A percentile compares a stretch with the other conserved stretches of the same genome.
phyloP scores from a whole-genome alignment of 441 rosid species.

The Euphorbia celastroides region DNA sequence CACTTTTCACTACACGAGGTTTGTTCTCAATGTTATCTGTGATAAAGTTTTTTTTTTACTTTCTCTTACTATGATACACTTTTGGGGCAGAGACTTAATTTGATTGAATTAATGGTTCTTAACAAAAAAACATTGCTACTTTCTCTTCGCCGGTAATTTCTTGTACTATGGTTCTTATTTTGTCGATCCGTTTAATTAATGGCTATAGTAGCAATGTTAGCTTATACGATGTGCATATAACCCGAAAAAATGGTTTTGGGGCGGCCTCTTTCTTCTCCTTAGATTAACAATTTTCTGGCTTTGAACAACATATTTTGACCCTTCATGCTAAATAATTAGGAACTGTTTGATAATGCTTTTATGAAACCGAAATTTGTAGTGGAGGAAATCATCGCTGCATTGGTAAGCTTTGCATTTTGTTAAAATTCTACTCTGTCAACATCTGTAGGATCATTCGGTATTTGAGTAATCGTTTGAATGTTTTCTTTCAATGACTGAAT shows the following conservation, averaged over 20 bases:
- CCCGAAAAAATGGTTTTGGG: no score
- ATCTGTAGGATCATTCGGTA: neutral
- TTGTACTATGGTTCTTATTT: slow-evolving; percentile 1
- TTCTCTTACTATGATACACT: slow-evolving; percentile 7
- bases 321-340: no score
- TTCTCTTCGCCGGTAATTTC: slow-evolving; percentile 51
- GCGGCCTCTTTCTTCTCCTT: no score
- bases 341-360: slow-evolving; percentile 77
- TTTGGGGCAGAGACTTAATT: slow-evolving; percentile 55
- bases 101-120: slow-evolving; percentile 65
- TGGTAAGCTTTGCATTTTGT: slow-evolving; percentile 40
- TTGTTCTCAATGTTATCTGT: slow-evolving; percentile 23
- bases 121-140: slow-evolving; percentile 47
- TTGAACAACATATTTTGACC: no score
- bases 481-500: slow-evolving; percentile 1
- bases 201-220: no score
- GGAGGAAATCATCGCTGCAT: slow-evolving; percentile 70
- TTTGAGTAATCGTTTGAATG: neutral
- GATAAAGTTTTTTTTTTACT: slow-evolving; percentile 14
- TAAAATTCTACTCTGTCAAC: neutral
- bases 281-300: no score
- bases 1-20: slow-evolving; percentile 69
- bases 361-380: slow-evolving; percentile 77
- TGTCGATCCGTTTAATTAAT: neutral
- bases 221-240: no score